These are phyloP conservation scores for Macrolepiota fuliginosa DNA, from an alignment of 768 basidiomycete genomes.

Conservation along the genomic window DNA sequence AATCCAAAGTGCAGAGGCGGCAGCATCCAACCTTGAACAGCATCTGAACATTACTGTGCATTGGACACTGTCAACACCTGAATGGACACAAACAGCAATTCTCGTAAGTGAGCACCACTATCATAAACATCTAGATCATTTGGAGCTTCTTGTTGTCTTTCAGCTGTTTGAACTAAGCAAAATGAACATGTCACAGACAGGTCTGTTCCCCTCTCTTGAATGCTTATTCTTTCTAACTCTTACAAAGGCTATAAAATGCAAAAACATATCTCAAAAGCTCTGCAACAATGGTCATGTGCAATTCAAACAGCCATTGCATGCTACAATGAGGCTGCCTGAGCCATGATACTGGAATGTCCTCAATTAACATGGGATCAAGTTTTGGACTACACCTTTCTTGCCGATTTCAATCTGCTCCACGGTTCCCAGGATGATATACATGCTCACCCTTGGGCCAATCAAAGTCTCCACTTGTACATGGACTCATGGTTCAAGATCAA, in stretches of 20 bases:
- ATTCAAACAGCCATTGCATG: no score
- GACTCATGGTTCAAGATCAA: constrained; percentile 18
- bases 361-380: constrained; percentile 21
- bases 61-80: constrained; percentile 15
- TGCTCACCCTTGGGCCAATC: constrained; percentile 16
- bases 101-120: not conserved
- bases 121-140: no score
- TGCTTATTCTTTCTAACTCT: no score
- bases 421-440: constrained; percentile 19
- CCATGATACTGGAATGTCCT: constrained; percentile 16
- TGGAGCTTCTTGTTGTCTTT: no score
- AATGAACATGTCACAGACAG: no score
- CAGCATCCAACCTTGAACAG: no score
- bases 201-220: no score
- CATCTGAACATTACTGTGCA: constrained; percentile 16
- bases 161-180: no score
- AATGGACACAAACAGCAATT: not conserved
- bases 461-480: constrained; percentile 15
- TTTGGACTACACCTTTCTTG: constrained; percentile 21
- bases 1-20: no score
- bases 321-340: not conserved
- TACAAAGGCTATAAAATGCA: no score
- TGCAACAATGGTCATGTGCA: no score
- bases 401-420: constrained; percentile 22
- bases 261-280: no score